Conservation (phyloP, 2,329 filamentous ascomycete genomes). For the Canariomyces notabilis region DNA sequence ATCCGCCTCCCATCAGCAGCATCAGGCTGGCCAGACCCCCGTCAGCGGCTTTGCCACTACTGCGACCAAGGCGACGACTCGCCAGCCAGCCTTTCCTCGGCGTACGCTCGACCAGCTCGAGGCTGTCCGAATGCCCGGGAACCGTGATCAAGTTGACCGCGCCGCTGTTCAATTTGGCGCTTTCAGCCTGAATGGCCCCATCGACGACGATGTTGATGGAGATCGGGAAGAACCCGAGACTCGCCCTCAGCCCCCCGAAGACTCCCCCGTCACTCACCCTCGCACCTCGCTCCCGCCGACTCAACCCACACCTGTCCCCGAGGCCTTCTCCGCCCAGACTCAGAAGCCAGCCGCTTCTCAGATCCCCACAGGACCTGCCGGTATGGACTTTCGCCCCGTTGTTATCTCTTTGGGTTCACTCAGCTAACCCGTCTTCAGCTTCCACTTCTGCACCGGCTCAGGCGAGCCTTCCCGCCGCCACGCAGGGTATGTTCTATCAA, state of each 20-base stretch:
- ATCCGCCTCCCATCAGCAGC: constrained; percentile 59
- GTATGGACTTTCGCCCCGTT: constrained; percentile 24
- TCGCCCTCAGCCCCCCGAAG: constrained; percentile 83
- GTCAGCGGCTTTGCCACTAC: constrained; percentile 74
- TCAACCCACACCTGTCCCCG: constrained; percentile 50
- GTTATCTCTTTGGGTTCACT: neutral
- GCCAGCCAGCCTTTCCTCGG: constrained; percentile 76
- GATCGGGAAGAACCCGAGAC: constrained; percentile 95
- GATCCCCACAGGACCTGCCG: constrained; percentile 38
- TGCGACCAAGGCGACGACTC: constrained; percentile 71
- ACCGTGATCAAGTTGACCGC: constrained; percentile 81
- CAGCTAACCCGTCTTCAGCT: constrained; percentile 26
- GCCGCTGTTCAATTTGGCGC: constrained; percentile 94
- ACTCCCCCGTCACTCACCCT: constrained; percentile 82
- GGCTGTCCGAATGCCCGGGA: constrained; percentile 95
- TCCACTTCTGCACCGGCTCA: constrained; percentile 28
- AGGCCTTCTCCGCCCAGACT: constrained; percentile 50
- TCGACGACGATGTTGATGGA: constrained; percentile 84
- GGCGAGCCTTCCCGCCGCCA: constrained; percentile 31
- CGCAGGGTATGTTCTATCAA: constrained; percentile 33
- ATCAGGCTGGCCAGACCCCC: constrained; percentile 52
- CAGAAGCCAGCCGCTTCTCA: constrained; percentile 51
- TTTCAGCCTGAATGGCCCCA: constrained; percentile 73
- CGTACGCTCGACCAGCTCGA: constrained; percentile 92
- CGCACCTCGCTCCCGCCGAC: constrained; percentile 80